Percentiles rank a stretch among this genome's conserved stretches.
Conservation (phyloP, 257 asterid species). For the Penstemon eatonii region DNA sequence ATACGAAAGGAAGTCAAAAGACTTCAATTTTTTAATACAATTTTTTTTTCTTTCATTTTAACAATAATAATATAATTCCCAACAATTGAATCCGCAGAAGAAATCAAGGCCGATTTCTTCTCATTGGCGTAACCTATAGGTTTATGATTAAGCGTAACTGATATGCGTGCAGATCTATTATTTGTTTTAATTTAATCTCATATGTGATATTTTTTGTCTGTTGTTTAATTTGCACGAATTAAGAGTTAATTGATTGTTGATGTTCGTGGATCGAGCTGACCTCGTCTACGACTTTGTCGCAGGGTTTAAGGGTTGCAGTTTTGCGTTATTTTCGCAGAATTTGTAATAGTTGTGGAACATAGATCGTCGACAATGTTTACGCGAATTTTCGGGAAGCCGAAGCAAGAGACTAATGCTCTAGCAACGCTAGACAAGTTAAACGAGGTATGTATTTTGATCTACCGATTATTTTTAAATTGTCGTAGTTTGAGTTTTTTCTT, state of each 20-base stretch:
- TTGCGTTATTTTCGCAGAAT: background rate
- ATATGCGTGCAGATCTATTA: background rate
- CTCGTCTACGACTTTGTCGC: constrained; percentile 23
- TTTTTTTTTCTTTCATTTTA: background rate
- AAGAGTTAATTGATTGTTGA: constrained; percentile 8
- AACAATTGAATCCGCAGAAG: constrained; percentile 16
- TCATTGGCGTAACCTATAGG: constrained; percentile 36
- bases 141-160: constrained; percentile 11
- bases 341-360: constrained; percentile 17
- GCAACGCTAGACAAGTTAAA: constrained; percentile 70
- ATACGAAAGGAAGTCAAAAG: constrained; percentile 14
- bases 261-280: constrained; percentile 30
- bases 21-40: constrained; percentile 2
- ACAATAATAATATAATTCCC: constrained; percentile 5
- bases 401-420: constrained; percentile 65
- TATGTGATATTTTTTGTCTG: background rate
- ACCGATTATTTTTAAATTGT: background rate
- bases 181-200: constrained; percentile 3
- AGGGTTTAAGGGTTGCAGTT: constrained; percentile 33
- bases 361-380: constrained; percentile 53
- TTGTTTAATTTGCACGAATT: constrained; percentile 24
- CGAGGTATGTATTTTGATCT: constrained; percentile 49
- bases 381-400: constrained; percentile 69
- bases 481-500: background rate
- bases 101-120: constrained; percentile 20